Base-by-base conservation (phyloP, 768 basidiomycete species). In the Peribolospora kevripleyi region DNA sequence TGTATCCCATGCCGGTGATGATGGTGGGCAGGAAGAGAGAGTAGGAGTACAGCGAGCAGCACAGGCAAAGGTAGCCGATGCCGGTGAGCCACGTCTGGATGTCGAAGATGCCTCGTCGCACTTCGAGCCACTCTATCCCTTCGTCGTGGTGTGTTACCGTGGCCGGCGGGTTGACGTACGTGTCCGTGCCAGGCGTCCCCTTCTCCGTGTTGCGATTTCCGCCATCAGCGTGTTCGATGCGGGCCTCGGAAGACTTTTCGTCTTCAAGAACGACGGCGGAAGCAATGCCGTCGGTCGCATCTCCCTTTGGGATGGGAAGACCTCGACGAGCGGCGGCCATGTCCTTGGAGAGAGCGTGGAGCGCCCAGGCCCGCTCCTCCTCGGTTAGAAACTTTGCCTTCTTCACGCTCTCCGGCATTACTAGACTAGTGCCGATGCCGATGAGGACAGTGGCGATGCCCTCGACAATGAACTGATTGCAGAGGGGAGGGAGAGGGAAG, bases 371-470 rank as follows among this genome's bases (percentile, higher is more conserved):
- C 25, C 25, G 25, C n/a, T 58, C 50, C 7, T 50, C 40, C 45
- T n/a, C 40, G 14, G 48, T 53, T 7, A 58, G 52, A 50, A 58
- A 58, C 10, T 13, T 13, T n/a, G 57, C 57, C 6, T 52, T 50
- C 14, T 36, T 13, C 4, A 54, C 47, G 2, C 36, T 38, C 41
- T 58, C 57, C 36, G 57, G 51, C 13, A 58, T 52, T 52, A 46
- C 53, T 54, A 55, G 55, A 8, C 11, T 55, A 0, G 53, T 47
- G 40, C 52, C 6, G 6, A 48, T 7, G 4, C 37, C 54, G 38
- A 45, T 14, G 14, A 54, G 54, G 43, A 58, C 25, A 2, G 57
- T 51, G 0, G 57, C 54, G 13, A 54, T 51, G 3, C 54, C 57
- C 14, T 58, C 57, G 36, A 58, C 7, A 6, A 58, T 43, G 42